Evolutionary conservation across 192 early-diverging fungal species (phyloP), one percentile per base, ranked within the genome.

Genomic region (Backusella tarrabulga): DNA sequence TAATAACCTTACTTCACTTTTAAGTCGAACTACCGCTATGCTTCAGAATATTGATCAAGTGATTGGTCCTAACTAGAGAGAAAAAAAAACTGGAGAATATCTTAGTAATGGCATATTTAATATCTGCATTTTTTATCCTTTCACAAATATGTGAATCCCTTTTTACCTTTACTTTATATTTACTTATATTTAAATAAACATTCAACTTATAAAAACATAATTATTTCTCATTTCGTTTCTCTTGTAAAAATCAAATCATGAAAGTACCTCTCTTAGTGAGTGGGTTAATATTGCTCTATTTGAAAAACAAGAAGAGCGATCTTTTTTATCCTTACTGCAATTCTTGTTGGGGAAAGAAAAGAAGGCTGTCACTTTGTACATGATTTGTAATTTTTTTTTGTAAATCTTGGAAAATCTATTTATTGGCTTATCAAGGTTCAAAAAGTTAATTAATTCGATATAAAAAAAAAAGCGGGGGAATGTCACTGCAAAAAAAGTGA

Each of bases 11-110:
- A 85, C 83, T 11, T 83, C 81, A 77, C 71, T 90, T 6, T 70
- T 90, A 3, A 85, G 77, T 35, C 80, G 84, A 40, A 87, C 89
- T 3, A 83, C 87, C 15, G 89, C 87, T 4, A 85, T 90, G 21
- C 74, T 90, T 21, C 80, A 80, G 74, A 86, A 84, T 4, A 78
- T 90, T 4, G 87, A 90, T 71, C 79, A 87, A 42, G 86, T 84
- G 3, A 79, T 88, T 72, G 86, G 56, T 26, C 23, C 56, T 11
- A 60, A 60, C 56, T 60, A 26, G 4, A 56, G 12, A 52, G 15
- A 44, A 44, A 44, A 44, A 29, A 26, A n/a, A 7, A 3, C 21
- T 23, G 56, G 11, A 11, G 14, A 60, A 60, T 29, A 7, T 50
- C 46, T 50, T 50, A 50, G 15, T n/a, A 50, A 50, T 50, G 19